Evolutionary conservation across 225 moss, liverwort and hornwort genomes (phyloP), one percentile per base, ranked within the genome.

Genomic region (Climacium dendroides): DNA sequence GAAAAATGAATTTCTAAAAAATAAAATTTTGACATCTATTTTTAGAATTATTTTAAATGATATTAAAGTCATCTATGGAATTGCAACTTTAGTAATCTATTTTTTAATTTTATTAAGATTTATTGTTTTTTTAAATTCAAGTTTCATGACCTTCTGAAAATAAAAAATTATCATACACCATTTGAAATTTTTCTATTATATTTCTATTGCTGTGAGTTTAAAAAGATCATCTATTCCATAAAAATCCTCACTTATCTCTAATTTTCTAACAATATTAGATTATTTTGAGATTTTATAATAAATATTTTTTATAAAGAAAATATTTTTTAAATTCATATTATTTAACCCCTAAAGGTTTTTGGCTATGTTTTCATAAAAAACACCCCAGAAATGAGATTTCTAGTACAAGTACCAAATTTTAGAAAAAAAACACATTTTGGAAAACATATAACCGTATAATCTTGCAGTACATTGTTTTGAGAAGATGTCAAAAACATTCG

Each of bases 71-170:
- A 45, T 5, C 0, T 72, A 2, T 9, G 1, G 45, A 72, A 43
- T 9, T 43, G 5, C 1, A 45, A 6, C 45, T 41, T 43, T 5
- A 41, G 37, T 5, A 41, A 15, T 43, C 25, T 45, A 10, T 0
- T 45, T 28, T 72, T 13, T 4, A 0, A 28, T 45, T 43, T 16
- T 0, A 5, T 6, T 7, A 37, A 2, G 3, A 70, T 2, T 7
- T 37, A 20, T 66, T 15, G 2, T 0, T 22, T 13, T 37, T 6
- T 15, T 8, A 41, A 28, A 14, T 41, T 15, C 5, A 43, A 72
- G 3, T 45, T 45, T 45, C 0, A 2, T 5, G 0, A 9, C 1
- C 1, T 1, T 0, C 26, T 16, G 4, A 26, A 43, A 4, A 26
- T 26, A 9, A 2, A 15, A 43, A 25, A 3, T 15, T 70, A 41